A percentile compares a stretch with the other conserved stretches of the same genome.
Evolutionary conservation across 2,329 filamentous ascomycete species (phyloP).

Genomic region (Pseudodiploospora longispora): DNA sequence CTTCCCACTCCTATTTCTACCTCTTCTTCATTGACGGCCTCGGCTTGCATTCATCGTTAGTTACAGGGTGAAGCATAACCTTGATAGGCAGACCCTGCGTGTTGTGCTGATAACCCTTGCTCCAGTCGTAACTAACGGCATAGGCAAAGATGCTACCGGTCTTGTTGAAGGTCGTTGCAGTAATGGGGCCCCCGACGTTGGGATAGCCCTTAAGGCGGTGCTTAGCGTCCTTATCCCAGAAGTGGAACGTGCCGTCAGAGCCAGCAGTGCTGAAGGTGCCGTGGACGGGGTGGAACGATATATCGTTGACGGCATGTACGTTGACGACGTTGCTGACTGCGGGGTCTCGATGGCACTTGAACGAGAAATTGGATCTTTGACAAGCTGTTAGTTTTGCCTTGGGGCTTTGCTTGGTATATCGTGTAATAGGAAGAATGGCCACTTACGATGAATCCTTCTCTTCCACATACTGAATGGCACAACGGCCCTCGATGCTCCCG

Average conservation of each 20-base stretch:
- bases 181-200: constrained; percentile 76
- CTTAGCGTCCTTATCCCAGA: constrained; percentile 91
- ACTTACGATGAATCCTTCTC: constrained; percentile 75
- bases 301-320: constrained; percentile 92
- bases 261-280: constrained; percentile 98
- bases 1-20: constrained; percentile 23
- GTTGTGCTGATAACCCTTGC: constrained; percentile 87
- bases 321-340: constrained; percentile 70
- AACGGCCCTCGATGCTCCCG: constrained; percentile 92
- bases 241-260: constrained; percentile 92
- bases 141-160: constrained; percentile 80
- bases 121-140: constrained; percentile 95
- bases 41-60: constrained; percentile 53
- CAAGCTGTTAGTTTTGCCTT: constrained; percentile 27
- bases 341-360: constrained; percentile 93
- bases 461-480: constrained; percentile 96
- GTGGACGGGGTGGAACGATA: constrained; percentile 93
- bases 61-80: constrained; percentile 76
- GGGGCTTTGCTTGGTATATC: not conserved
- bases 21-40: constrained; percentile 52
- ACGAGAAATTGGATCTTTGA: constrained; percentile 75
- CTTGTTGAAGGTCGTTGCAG: constrained; percentile 83
- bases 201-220: constrained; percentile 86
- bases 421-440: not conserved
- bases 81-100: constrained; percentile 67